Evolutionary conservation across 805 yeast species (phyloP).

Genomic region (Clavispora phyllophila): DNA sequence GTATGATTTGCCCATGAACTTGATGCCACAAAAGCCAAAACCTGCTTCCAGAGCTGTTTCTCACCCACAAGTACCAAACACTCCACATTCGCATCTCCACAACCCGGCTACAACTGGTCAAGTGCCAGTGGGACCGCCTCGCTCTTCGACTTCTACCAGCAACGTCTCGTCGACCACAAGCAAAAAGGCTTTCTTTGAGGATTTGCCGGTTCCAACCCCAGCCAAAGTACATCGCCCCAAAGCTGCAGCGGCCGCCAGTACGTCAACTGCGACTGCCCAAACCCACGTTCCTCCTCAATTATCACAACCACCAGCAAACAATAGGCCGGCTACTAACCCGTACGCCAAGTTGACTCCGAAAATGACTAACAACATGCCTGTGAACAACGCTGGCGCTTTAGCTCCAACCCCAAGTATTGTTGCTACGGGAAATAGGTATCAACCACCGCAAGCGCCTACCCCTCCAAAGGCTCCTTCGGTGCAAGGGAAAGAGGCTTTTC

Average conservation of each 20-base stretch:
- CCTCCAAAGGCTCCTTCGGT: neutral
- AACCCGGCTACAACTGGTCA: neutral
- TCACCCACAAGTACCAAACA: neutral
- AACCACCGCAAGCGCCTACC: neutral
- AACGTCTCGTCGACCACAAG: neutral
- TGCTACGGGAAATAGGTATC: neutral
- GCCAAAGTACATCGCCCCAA: constrained; percentile 22
- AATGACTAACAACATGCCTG: neutral
- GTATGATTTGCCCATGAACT: constrained; percentile 63
- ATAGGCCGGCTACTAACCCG: constrained; percentile 23
- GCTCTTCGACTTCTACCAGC: constrained; percentile 7
- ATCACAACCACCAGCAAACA: constrained; percentile 6
- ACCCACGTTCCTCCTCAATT: constrained; percentile 8
- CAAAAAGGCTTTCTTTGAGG: constrained; percentile 52
- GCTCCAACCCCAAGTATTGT: neutral
- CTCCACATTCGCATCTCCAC: neutral
- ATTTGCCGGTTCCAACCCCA: constrained; percentile 43
- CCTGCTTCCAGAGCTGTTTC: constrained; percentile 33
- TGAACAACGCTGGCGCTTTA: neutral
- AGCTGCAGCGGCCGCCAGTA: constrained; percentile 25
- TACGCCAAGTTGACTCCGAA: constrained; percentile 21
- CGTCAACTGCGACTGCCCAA: constrained; percentile 2
- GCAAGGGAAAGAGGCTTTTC: neutral
- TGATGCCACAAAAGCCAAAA: constrained; percentile 33
- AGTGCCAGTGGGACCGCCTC: neutral